Evolutionary conservation across 2,329 filamentous ascomycete species (phyloP), one percentile per base, ranked within the genome.

Genomic region (Alternaria postmessia): DNA sequence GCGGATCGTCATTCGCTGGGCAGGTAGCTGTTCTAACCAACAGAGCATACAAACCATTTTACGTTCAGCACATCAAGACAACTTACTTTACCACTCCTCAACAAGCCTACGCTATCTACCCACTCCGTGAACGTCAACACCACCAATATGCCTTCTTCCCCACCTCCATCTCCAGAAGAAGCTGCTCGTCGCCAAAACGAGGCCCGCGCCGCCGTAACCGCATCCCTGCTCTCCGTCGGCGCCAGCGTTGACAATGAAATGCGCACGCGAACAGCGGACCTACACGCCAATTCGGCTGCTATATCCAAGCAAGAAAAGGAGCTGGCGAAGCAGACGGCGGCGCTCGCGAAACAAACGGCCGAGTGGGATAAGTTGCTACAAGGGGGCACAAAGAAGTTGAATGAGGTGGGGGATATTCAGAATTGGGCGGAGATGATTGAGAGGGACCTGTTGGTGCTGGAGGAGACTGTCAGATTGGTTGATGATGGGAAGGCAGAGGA

Each of bases 341-440:
- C 77, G 3, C 78, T 93, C 75, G 81, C 85, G 49, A 84, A 84
- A 66, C 89, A 93, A 75, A 89, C 85, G 51, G 87, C 89, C 62
- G 86, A 87, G 77, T 84, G 92, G 72, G 85, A 84, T 66, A 85
- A 85, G 66, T 82, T 92, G 68, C 88, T 88, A 5, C 85, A 86
- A 66, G 84, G 84, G 59, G 88, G 89, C 36, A 85, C 86, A 46
- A 84, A 85, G 65, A 85, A 84, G 71, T 81, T 94, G 60, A 94
- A 93, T 80, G 91, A 93, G 82, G 82, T 93, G 62, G 91, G 91
- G 24, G 89, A 93, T 74, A 86, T 94, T 73, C 91, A 94, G 83
- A 94, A 94, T 77, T 95, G 91, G 91, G 91, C 91, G 22, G 92
- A 95, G 84, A 87, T 93, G 79, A 82, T 94, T 72, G 91, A 80